These are phyloP conservation scores for Zygotorulaspora danielsina DNA, from an alignment of 805 yeast genomes.

Conservation along the genomic window DNA sequence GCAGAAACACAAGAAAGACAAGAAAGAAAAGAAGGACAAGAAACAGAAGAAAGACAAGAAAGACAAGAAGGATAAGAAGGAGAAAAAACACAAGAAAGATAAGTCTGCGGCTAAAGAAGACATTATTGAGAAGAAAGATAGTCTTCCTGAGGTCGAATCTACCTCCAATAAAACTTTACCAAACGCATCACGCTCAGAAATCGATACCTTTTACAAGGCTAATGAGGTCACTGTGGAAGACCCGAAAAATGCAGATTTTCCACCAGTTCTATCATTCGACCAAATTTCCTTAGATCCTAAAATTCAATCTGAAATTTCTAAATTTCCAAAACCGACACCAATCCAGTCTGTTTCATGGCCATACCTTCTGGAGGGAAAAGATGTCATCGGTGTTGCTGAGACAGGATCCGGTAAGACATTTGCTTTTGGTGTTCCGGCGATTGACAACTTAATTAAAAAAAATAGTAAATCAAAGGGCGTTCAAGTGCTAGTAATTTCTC, in stretches of 20 bases:
- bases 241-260: slow-evolving; percentile 45
- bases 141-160: slow-evolving; percentile 29
- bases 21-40: slow-evolving; percentile 32
- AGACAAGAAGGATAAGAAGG: slow-evolving; percentile 33
- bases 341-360: slow-evolving; percentile 97
- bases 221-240: slow-evolving; percentile 83
- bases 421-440: slow-evolving; percentile 97
- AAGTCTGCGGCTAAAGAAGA: slow-evolving; percentile 34
- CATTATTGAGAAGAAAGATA: slow-evolving; percentile 28
- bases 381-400: slow-evolving; percentile 95
- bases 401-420: slow-evolving; percentile 98
- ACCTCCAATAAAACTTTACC: slow-evolving; percentile 40
- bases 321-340: slow-evolving; percentile 90
- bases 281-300: slow-evolving; percentile 53
- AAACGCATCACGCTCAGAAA: slow-evolving; percentile 47
- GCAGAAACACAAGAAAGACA: slow-evolving; percentile 35
- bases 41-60: slow-evolving; percentile 36
- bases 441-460: slow-evolving; percentile 52
- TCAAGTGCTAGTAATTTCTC: slow-evolving; percentile 82
- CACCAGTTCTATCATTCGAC: slow-evolving; percentile 68
- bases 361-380: slow-evolving; percentile 67
- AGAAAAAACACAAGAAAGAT: slow-evolving; percentile 25
- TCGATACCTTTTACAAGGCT: slow-evolving; percentile 56
- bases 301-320: slow-evolving; percentile 56
- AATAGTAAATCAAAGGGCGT: slow-evolving; percentile 41